Percentiles rank a stretch among this genome's conserved stretches.
Conservation (phyloP, 2,329 filamentous ascomycete genomes). For the Pseudogymnoascus sp. region DNA sequence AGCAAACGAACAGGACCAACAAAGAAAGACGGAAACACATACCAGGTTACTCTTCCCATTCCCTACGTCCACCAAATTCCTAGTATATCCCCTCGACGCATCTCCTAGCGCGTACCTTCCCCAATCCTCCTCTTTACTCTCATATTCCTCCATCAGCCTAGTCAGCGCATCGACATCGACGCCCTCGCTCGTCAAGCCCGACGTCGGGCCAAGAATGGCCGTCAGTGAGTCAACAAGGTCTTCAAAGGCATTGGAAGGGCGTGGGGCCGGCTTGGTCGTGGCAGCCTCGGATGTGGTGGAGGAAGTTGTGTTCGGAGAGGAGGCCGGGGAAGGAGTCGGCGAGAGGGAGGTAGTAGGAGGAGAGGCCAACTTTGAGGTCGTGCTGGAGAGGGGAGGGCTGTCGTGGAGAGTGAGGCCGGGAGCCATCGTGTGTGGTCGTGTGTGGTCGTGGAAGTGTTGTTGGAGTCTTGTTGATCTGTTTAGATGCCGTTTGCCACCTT, state of each 20-base stretch:
- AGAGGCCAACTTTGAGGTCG: not conserved
- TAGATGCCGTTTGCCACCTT: not conserved
- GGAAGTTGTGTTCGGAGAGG: not conserved
- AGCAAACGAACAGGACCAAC: not conserved
- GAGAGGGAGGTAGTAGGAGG: not conserved
- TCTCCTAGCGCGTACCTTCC: conserved; percentile 66
- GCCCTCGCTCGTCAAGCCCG: conserved; percentile 72
- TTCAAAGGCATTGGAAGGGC: conserved; percentile 47
- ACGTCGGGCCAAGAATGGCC: conserved; percentile 66
- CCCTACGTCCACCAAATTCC: conserved; percentile 83
- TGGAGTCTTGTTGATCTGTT: not conserved
- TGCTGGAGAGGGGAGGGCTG: not conserved
- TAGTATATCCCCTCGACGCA: conserved; percentile 62
- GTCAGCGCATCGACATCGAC: conserved; percentile 67
- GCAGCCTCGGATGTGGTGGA: not conserved
- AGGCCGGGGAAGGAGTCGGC: not conserved
- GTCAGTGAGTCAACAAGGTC: conserved; percentile 66
- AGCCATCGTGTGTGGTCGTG: not conserved
- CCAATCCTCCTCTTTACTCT: conserved; percentile 64
- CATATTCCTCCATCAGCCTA: conserved; percentile 65
- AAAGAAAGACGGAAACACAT: conserved; percentile 21
- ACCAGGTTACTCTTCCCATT: conserved; percentile 58
- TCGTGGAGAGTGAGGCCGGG: not conserved
- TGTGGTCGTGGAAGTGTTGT: not conserved
- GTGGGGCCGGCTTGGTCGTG: not conserved